A percentile compares a stretch with the other conserved stretches of the same genome.
phyloP scores from a whole-genome alignment of 2,329 filamentous ascomycete species.

The Chalara sp. region DNA sequence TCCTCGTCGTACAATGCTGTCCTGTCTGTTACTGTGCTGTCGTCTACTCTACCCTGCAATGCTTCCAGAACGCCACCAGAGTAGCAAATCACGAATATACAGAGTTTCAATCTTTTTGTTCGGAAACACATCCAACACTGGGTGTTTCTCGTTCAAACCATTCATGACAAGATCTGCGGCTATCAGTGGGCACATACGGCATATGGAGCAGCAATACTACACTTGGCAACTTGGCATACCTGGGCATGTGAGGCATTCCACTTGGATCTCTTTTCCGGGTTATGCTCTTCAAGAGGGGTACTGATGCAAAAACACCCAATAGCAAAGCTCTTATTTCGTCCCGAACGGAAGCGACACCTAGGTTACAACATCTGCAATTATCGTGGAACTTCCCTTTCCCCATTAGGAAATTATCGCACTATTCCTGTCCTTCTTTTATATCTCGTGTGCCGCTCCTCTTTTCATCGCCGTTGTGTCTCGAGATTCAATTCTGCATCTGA shows the following conservation, averaged over 20 bases:
- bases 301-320: slow-evolving; percentile 5
- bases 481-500: not conserved
- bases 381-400: slow-evolving; percentile 12
- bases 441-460: not conserved
- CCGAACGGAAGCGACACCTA: not conserved
- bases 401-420: slow-evolving; percentile 11
- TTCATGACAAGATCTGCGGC: too few species aligned
- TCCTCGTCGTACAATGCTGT: too few species aligned
- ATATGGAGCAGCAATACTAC: not conserved
- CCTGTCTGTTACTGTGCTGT: too few species aligned
- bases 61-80: too few species aligned
- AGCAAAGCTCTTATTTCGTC: not conserved
- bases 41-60: too few species aligned
- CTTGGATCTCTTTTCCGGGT: slow-evolving; percentile 7
- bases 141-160: too few species aligned
- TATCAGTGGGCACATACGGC: too few species aligned
- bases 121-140: too few species aligned
- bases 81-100: too few species aligned
- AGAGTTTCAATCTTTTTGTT: too few species aligned
- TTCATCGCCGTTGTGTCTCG: not conserved
- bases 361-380: slow-evolving; percentile 11
- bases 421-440: not conserved
- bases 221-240: not conserved
- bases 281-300: slow-evolving; percentile 8
- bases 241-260: not conserved